These are phyloP conservation scores for Lactarius vividus DNA, from an alignment of 768 basidiomycete genomes.

Conservation along the genomic window DNA sequence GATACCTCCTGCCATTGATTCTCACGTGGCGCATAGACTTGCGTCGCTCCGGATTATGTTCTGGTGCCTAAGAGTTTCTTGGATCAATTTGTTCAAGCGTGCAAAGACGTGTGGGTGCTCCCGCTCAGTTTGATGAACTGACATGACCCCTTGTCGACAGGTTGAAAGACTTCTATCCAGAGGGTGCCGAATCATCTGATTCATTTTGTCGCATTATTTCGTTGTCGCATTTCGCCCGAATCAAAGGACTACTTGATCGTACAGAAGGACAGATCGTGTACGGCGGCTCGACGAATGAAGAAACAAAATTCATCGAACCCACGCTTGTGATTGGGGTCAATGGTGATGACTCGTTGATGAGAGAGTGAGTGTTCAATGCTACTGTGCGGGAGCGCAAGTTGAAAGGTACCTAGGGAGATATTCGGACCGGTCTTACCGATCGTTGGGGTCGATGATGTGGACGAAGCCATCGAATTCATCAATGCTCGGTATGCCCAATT, in stretches of 20 bases:
- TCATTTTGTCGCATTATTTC: constrained; percentile 54
- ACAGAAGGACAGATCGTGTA: constrained; percentile 64
- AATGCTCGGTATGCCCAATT: constrained; percentile 45
- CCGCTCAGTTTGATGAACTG: background rate
- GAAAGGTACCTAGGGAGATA: constrained; percentile 54
- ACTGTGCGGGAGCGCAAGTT: background rate
- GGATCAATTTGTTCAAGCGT: constrained; percentile 40
- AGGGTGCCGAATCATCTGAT: constrained; percentile 42
- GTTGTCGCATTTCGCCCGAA: constrained; percentile 51
- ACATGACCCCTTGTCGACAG: constrained; percentile 33
- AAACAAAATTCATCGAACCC: constrained; percentile 63
- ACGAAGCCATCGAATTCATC: constrained; percentile 69
- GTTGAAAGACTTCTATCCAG: constrained; percentile 55
- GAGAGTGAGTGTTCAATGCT: constrained; percentile 49
- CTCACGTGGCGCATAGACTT: constrained; percentile 46
- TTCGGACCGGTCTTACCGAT: constrained; percentile 83
- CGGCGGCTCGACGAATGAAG: constrained; percentile 61
- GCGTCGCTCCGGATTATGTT: constrained; percentile 59
- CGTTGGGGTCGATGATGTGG: constrained; percentile 64
- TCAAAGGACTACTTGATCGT: constrained; percentile 59
- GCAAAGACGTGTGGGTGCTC: constrained; percentile 42
- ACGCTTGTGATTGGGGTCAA: constrained; percentile 67
- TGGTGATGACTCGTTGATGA: constrained; percentile 69
- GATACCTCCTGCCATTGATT: background rate
- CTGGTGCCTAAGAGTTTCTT: constrained; percentile 45